Base-by-base conservation (phyloP, 805 yeast genomes). In the Candida michaelii region DNA sequence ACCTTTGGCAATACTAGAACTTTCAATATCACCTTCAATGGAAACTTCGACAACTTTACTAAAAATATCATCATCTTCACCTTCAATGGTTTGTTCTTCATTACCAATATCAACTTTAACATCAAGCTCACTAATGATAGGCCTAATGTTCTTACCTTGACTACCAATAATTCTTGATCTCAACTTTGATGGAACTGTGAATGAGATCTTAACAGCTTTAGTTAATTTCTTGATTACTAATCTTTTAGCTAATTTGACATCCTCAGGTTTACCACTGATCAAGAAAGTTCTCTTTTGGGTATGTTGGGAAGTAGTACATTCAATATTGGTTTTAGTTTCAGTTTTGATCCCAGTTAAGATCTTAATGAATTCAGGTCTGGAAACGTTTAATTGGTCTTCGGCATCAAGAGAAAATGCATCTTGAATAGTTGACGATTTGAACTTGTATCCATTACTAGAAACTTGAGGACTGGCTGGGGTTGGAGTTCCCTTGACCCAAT, bases 131-230 rank as follows among this genome's bases (percentile, higher is more conserved):
- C 76, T 84, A 37, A 85, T 74, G 50, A 90, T 86, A 45, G 93
- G 90, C 61, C 81, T 86, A 64, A 90, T 78, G 47, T 74, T 83
- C 53, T 75, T 77, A 60, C 98, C 98, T 60, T 83, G 86, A 33
- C 90, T 76, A 45, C 98, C 98, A 65, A 90, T 90, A 45, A 90
- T 79, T 38, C 79, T 76, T 6, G 95, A 76, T 63, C 93, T 79
- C 45, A 87, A 74, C 51, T 77, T 79, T 11, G 90, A 77, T 24
- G 98, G 97, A 40, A 90, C 78, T 23, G 73, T 60, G 58, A 90
- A 77, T 23, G 71, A 64, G 36, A 79, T 65, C 5, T 66, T 67
- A 43, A 84, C 79, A 42, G 95, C 95, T 60, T 82, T 84, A 29
- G 95, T 83, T 59, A 91, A 74, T 52, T 79, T 83, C 57, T 80